Evolutionary conservation across 192 early-diverging fungal genomes (phyloP), one percentile per base, ranked within the genome.

Genomic region (Podila clonocystis): DNA sequence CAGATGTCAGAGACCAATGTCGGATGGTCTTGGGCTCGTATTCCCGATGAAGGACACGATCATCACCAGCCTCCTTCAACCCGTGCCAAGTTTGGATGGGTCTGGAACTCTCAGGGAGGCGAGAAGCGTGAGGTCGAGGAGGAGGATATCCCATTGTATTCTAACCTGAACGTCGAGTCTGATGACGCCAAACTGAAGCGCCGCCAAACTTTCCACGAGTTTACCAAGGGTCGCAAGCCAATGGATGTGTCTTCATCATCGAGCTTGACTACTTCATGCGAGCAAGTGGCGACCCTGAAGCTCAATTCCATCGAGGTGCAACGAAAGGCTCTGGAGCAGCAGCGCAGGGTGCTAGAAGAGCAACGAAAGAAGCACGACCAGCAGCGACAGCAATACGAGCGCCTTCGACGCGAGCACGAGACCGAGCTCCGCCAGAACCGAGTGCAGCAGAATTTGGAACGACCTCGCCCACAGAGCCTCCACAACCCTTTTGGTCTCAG

Each of bases 11-110:
- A 67, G 33, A 26, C 48, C 41, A 73, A 69, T 26, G 62, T 62
- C 12, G 70, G 76, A 8, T 80, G 71, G 70, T 41, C 49, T 12
- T 80, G 77, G 77, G 36, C 66, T 3, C 77, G 65, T 30, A 70
- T 80, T 57, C 65, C 70, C 19, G 76, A 80, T n/a, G 75, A 78
- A 31, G 69, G 69, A 5, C 34, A 68, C 28, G 75, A 67, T 29
- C 70, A 72, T 38, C 62, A 63, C 29, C 70, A 73, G 29, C 65
- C 77, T 12, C 67, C 77, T 5, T 68, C 65, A 15, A 72, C 70
- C 2, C 70, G 70, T n/a, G 66, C 77, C 57, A 80, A 80, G 62
- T 80, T 64, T 22, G 77, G 77, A 30, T 80, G 77, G 77, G 77
- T 80, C 0, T 80, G 77, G 77, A 80, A 65, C 29, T 65, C 71